Evolutionary conservation across 768 basidiomycete genomes (phyloP), one percentile per base, ranked within the genome.

Genomic region (Tylopilus balloui): DNA sequence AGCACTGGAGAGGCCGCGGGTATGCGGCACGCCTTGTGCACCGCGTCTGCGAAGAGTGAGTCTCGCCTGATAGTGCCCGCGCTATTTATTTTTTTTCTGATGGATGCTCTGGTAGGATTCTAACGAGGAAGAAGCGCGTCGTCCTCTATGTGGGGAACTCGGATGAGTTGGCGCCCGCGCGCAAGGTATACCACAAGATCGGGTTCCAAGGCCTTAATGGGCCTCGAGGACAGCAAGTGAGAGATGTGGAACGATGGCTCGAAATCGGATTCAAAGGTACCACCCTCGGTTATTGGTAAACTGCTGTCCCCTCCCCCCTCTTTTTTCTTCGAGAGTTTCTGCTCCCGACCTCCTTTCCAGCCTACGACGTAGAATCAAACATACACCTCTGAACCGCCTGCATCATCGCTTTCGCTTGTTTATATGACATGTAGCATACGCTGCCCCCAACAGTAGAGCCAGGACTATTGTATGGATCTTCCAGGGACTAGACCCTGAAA

Each of bases 21-120:
- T 84, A 76, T 55, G 88, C 88, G 0, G 78, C 78, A 55, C 72
- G 77, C 4, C 76, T 90, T 13, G 74, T 84, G 0, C 71, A 80
- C 3, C 68, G 70, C 7, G 83, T 87, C 20, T 80, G 78, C 53
- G 65, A 73, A 48, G 62, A 78, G 78, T 84, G 59, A 52, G 78
- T 75, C n/a, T n/a, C n/a, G n/a, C n/a, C n/a, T n/a, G n/a, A n/a
- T n/a, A n/a, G n/a, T n/a, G n/a, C n/a, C n/a, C n/a, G n/a, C n/a
- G n/a, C n/a, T n/a, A n/a, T n/a, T n/a, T n/a, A n/a, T n/a, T n/a
- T n/a, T 17, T 2, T 10, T 36, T 35, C 45, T 57, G 49, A 57
- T 47, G 31, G n/a, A 36, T 13, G 12, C 19, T 27, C 28, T 37
- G 4, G 36, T 47, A 70, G 68, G 0, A 58, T 74, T 32, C 59